Percentiles rank a stretch among this genome's conserved stretches.
phyloP scores from a whole-genome alignment of 495 filamentous ascomycete species.

The Annulohypoxylon moriforme region DNA sequence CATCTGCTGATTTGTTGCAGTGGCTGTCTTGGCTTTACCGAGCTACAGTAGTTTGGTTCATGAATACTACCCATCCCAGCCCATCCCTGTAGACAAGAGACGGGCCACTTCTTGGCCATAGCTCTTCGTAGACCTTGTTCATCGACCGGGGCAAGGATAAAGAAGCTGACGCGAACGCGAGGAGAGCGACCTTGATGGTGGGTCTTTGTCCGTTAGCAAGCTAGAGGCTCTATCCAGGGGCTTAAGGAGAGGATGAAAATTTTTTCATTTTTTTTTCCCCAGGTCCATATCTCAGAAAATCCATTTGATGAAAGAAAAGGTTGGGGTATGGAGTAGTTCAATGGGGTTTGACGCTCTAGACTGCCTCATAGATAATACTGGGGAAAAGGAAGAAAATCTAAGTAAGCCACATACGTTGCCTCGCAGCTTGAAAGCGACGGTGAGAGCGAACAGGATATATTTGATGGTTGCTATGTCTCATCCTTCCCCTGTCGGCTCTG shows the following conservation, averaged over 20 bases:
- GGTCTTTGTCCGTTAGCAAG: constrained; percentile 20
- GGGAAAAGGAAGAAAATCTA: background rate
- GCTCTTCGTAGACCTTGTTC: constrained; percentile 23
- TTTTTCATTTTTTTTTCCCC: constrained; percentile 22
- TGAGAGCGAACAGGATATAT: constrained; percentile 19
- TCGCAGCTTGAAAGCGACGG: constrained; percentile 22
- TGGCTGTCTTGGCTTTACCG: constrained; percentile 34
- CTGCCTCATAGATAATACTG: background rate
- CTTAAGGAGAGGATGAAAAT: constrained; percentile 11
- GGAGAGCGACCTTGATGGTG: constrained; percentile 18
- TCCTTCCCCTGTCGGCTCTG: constrained; percentile 7
- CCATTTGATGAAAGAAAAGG: constrained; percentile 17
- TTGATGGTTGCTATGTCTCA: constrained; percentile 13
- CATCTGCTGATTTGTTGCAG: constrained; percentile 34
- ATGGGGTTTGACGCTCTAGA: constrained; percentile 24
- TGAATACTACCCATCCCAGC: constrained; percentile 28
- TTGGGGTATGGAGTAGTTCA: constrained; percentile 36
- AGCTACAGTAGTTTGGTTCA: constrained; percentile 30
- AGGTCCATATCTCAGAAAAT: constrained; percentile 7
- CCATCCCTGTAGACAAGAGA: constrained; percentile 20
- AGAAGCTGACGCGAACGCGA: constrained; percentile 15
- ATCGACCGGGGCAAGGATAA: constrained; percentile 17
- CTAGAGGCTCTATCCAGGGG: constrained; percentile 9
- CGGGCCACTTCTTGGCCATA: constrained; percentile 24
- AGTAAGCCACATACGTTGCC: constrained; percentile 35